Conservation (phyloP, 2,329 filamentous ascomycete genomes). For the Fonsecaea pugnacius region DNA sequence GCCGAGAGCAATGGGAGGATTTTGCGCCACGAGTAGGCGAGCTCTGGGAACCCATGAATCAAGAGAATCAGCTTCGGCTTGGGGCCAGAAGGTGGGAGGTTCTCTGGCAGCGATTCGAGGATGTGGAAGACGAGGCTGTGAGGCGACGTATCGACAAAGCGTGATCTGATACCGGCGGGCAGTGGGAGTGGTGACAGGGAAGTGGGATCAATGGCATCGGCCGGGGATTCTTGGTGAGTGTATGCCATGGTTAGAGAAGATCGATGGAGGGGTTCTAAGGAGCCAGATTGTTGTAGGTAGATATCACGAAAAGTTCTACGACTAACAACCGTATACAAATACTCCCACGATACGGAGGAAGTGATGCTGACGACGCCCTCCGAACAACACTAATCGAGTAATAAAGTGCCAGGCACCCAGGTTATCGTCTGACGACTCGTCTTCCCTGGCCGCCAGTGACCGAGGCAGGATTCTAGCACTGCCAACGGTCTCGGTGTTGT, state of each 20-base stretch:
- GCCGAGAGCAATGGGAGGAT: constrained; percentile 63
- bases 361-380: not conserved
- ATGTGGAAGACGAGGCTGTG: constrained; percentile 65
- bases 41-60: constrained; percentile 64
- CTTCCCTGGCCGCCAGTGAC: not conserved
- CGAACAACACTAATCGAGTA: not conserved
- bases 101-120: constrained; percentile 34
- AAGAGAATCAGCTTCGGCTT: constrained; percentile 35
- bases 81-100: constrained; percentile 13
- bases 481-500: not conserved
- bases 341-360: not conserved
- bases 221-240: constrained; percentile 32
- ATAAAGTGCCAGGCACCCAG: not conserved
- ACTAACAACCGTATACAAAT: too few relatives aligned
- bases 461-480: not conserved
- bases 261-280: too few relatives aligned
- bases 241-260: constrained; percentile 23
- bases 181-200: constrained; percentile 57
- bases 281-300: not conserved
- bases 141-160: constrained; percentile 60
- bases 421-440: not conserved
- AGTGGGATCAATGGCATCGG: constrained; percentile 28
- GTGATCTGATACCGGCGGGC: constrained; percentile 59
- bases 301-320: not conserved
- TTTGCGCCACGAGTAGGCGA: constrained; percentile 72